These are phyloP conservation scores for Sparassis latifolia DNA, from an alignment of 1,284 basidiomycete species.

Conservation along the genomic window DNA sequence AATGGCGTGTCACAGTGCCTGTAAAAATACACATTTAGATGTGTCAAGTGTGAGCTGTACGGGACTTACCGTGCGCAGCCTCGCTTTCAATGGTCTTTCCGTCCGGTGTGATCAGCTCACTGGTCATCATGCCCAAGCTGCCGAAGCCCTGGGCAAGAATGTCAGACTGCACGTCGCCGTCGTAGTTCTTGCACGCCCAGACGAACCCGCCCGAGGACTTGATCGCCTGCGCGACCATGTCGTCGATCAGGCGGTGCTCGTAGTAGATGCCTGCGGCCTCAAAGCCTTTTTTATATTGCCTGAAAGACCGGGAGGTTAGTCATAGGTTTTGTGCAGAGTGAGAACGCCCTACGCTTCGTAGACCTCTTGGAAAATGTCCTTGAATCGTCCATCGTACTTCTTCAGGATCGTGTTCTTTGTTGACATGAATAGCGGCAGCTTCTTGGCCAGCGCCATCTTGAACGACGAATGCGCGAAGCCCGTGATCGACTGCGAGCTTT, in stretches of 20 bases:
- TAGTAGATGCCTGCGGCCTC: conserved; percentile 88
- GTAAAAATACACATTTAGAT: neutral
- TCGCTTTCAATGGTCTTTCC: conserved; percentile 89
- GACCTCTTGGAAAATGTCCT: conserved; percentile 97
- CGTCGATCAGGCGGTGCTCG: conserved; percentile 90
- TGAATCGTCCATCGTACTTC: conserved; percentile 96
- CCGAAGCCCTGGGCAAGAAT: conserved; percentile 95
- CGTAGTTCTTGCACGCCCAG: conserved; percentile 98
- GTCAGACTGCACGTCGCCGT: conserved; percentile 90
- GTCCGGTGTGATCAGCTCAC: conserved; percentile 93
- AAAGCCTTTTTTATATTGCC: conserved; percentile 79
- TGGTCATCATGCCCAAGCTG: conserved; percentile 95
- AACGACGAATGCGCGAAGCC: conserved; percentile 97
- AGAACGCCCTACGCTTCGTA: conserved; percentile 57
- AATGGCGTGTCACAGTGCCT: conserved; percentile 90
- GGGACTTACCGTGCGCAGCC: conserved; percentile 77
- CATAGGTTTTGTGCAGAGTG: conserved; percentile 13
- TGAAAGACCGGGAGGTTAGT: conserved; percentile 16
- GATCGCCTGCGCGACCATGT: conserved; percentile 97
- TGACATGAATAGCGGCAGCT: conserved; percentile 95
- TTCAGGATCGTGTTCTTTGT: conserved; percentile 98
- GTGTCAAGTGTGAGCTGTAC: neutral
- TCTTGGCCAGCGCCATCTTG: conserved; percentile 97
- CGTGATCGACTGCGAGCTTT: conserved; percentile 62
- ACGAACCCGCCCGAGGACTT: conserved; percentile 97